phyloP scores from a whole-genome alignment of 1,284 basidiomycete species.

The Ustilago cynodontis region DNA sequence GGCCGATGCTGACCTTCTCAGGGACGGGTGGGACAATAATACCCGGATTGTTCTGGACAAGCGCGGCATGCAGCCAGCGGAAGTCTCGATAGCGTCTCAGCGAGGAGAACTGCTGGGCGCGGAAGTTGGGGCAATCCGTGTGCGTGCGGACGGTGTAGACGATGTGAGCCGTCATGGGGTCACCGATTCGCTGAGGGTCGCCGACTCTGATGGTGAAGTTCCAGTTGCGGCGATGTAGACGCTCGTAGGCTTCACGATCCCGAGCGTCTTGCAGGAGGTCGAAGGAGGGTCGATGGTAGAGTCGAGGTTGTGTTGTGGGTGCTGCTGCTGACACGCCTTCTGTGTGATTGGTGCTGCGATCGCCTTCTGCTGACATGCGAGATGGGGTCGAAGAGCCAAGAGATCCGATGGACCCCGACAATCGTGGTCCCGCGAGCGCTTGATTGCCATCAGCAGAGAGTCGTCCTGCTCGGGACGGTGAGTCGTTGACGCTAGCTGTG shows the following conservation, averaged over 20 bases:
- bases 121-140: slow-evolving; percentile 57
- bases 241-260: slow-evolving; percentile 27
- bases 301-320: slow-evolving; percentile 14
- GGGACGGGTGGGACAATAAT: slow-evolving; percentile 96
- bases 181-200: slow-evolving; percentile 67
- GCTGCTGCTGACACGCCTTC: not conserved
- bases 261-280: slow-evolving; percentile 38
- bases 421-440: not conserved
- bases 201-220: slow-evolving; percentile 64
- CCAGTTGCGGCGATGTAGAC: slow-evolving; percentile 18
- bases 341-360: not conserved
- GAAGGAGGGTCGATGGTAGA: slow-evolving; percentile 51
- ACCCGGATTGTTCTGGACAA: slow-evolving; percentile 92
- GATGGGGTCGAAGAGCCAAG: slow-evolving; percentile 30
- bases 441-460: slow-evolving; percentile 1
- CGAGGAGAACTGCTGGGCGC: slow-evolving; percentile 74
- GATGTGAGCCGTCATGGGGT: slow-evolving; percentile 66
- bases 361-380: slow-evolving; percentile 19
- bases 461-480: slow-evolving; percentile 17
- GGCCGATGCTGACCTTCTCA: slow-evolving; percentile 86
- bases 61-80: slow-evolving; percentile 92
- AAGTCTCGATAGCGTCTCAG: slow-evolving; percentile 96
- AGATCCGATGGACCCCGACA: slow-evolving; percentile 21
- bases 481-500: not conserved
- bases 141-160: slow-evolving; percentile 72